A percentile compares a stretch with the other conserved stretches of the same genome.
Conservation (phyloP, 2,329 filamentous ascomycete genomes). For the Didymella pomorum region DNA sequence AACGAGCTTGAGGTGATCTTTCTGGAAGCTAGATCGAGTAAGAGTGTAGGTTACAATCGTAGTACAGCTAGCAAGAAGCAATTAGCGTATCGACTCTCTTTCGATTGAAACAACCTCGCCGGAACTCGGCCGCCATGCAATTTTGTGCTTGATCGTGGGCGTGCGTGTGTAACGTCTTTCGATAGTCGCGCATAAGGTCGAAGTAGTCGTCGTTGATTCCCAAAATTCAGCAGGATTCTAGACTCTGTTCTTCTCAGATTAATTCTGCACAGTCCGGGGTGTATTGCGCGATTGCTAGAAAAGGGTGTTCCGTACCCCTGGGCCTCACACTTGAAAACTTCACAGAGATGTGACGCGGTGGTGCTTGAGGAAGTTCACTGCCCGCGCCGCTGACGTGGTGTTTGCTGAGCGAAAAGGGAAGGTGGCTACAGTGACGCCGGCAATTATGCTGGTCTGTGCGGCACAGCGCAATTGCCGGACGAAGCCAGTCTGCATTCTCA, state of each 20-base stretch:
- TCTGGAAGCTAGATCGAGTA: neutral
- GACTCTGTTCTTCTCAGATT: neutral
- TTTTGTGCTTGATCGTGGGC: neutral
- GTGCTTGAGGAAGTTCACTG: neutral
- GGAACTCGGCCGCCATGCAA: neutral
- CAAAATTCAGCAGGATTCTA: neutral
- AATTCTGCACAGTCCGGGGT: neutral
- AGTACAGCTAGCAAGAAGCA: neutral
- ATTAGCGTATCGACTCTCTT: neutral
- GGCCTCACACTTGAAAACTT: neutral
- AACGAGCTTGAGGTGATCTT: neutral
- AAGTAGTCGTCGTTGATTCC: neutral
- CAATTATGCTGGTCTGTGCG: neutral
- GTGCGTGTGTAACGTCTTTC: neutral
- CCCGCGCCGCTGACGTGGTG: constrained; percentile 4
- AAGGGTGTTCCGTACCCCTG: neutral
- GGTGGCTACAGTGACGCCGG: neutral
- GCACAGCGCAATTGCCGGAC: neutral
- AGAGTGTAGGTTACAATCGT: neutral
- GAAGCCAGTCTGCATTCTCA: neutral
- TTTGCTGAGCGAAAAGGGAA: neutral
- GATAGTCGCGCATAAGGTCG: neutral
- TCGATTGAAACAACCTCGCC: neutral
- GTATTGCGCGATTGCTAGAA: neutral
- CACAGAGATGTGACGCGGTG: neutral